These are phyloP conservation scores for Clathrospora elynae DNA, from an alignment of 2,329 filamentous ascomycete genomes.

Conservation along the genomic window DNA sequence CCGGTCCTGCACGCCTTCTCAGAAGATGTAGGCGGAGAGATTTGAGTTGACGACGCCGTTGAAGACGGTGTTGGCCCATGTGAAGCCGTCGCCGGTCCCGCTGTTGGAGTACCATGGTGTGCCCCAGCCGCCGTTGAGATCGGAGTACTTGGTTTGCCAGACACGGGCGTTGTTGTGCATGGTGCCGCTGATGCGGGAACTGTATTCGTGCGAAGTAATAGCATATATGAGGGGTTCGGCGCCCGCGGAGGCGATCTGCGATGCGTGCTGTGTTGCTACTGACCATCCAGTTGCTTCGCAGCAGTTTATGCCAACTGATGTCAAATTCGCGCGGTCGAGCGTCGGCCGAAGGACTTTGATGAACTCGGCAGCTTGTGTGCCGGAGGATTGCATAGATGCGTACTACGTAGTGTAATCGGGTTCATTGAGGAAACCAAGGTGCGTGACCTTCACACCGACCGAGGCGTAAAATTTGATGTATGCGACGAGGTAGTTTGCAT, in stretches of 20 bases:
- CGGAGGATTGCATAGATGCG: constrained; percentile 55
- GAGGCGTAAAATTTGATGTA: constrained; percentile 53
- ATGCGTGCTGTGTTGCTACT: constrained; percentile 47
- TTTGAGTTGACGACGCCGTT: constrained; percentile 56
- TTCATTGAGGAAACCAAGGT: constrained; percentile 55
- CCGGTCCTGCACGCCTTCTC: constrained; percentile 55
- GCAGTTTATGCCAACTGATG: constrained; percentile 50
- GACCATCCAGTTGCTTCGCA: constrained; percentile 54
- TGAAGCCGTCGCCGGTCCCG: constrained; percentile 58
- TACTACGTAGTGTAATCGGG: constrained; percentile 51
- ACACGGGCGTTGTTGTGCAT: constrained; percentile 52
- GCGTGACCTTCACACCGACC: constrained; percentile 48
- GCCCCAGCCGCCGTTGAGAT: constrained; percentile 49
- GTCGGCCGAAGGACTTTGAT: constrained; percentile 55
- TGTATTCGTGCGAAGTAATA: constrained; percentile 53
- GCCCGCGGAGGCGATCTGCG: constrained; percentile 47
- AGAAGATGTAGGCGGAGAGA: constrained; percentile 61
- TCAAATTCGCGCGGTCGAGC: constrained; percentile 46
- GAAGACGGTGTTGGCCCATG: constrained; percentile 62
- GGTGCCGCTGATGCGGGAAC: constrained; percentile 47
- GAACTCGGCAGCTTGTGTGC: constrained; percentile 58
- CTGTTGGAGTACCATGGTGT: constrained; percentile 57
- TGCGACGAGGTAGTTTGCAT: constrained; percentile 56
- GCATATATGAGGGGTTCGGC: constrained; percentile 49
- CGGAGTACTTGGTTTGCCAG: constrained; percentile 60